Conservation (phyloP, 768 basidiomycete genomes). For the Auriscalpium vulgare region DNA sequence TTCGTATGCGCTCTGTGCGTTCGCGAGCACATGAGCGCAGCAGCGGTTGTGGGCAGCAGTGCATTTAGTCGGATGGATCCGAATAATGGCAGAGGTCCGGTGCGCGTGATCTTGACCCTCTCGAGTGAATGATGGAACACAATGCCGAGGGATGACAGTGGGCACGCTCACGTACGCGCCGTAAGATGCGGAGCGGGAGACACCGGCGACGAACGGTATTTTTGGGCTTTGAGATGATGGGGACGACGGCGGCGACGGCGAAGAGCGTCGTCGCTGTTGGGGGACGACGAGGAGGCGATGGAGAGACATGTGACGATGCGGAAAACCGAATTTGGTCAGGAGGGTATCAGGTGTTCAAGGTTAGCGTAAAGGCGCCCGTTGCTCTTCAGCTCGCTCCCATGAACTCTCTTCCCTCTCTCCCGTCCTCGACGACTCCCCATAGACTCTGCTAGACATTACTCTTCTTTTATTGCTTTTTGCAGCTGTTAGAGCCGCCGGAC, state of each 20-base stretch:
- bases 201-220: background rate
- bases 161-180: too few species aligned
- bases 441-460: background rate
- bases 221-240: background rate
- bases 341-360: background rate
- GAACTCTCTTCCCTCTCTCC: background rate
- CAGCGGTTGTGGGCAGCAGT: too few species aligned
- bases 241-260: background rate
- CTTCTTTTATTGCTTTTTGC: constrained; percentile 3
- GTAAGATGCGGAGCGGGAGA: too few species aligned
- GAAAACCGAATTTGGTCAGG: background rate
- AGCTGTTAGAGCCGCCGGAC: constrained; percentile 1
- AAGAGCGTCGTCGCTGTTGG: background rate
- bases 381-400: background rate
- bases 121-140: too few species aligned
- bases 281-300: background rate
- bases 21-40: too few species aligned
- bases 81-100: too few species aligned
- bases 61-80: too few species aligned
- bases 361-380: too few species aligned
- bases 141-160: too few species aligned
- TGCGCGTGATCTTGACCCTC: too few species aligned
- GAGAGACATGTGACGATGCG: background rate
- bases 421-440: background rate
- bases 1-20: too few species aligned